Evolutionary conservation across 257 asterid species (phyloP), one percentile per base, ranked within the genome.

Genomic region (Sherardia arvensis): DNA sequence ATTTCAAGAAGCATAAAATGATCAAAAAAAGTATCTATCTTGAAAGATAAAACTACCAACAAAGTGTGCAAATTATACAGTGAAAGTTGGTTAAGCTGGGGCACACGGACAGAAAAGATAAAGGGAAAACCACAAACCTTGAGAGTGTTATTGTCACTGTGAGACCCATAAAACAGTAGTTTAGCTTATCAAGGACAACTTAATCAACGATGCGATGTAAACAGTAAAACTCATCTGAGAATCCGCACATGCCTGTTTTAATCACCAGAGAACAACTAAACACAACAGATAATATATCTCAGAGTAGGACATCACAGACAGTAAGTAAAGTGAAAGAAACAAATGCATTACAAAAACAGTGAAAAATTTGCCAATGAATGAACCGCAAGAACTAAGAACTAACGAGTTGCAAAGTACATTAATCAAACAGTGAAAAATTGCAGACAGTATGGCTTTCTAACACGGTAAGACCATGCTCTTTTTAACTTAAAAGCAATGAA

Each of bases 121-220:
- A 55, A 66, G 71, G 61, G 73, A 30, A 30, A n/a, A 30, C 61
- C 51, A 32, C 49, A 32, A 34, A 57, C 69, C 25, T 57, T 66
- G 71, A 68, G 72, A 62, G 70, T 40, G 70, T 40, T 40, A 66
- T 56, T 30, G 65, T 73, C 69, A 34, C 26, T 28, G 47, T 40
- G 43, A 43, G 76, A 77, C 77, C 76, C 74, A 67, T 54, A 62
- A 60, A 57, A 57, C 61, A 43, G 30, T 62, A 40, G 54, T 34
- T 60, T 51, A 71, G 60, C 73, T 74, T 28, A 57, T 70, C 74
- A 70, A 59, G 87, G 85, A 73, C 87, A 82, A 81, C 87, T 62
- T 68, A 43, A 43, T 17, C 20, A 69, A 61, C 58, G 59, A 74
- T 23, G 66, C 65, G 32, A 26, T 33, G 53, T 43, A 32, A 17